Evolutionary conservation across 352 stramenopile genomes (phyloP).

Genomic region (Peronospora farinosa): DNA sequence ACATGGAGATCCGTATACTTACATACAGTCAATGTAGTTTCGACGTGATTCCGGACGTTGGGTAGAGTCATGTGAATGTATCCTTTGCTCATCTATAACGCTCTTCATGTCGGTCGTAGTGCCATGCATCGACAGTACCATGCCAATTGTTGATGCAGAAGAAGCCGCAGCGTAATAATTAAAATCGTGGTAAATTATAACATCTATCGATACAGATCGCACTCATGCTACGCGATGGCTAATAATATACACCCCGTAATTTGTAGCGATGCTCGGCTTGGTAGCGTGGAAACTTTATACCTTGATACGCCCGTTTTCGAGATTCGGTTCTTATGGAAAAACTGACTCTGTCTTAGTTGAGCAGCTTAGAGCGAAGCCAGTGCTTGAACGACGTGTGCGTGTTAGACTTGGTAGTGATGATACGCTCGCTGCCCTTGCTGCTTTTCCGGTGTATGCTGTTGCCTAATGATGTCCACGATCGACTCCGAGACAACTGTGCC

Average conservation of each 20-base stretch:
- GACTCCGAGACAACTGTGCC: conserved; percentile 23
- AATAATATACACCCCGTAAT: conserved; percentile 27
- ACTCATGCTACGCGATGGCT: conserved; percentile 3
- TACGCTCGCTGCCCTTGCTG: conserved; percentile 32
- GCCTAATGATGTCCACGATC: conserved; percentile 25
- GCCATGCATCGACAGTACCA: neutral
- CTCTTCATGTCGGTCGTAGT: conserved; percentile 5
- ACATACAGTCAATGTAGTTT: neutral
- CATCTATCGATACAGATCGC: conserved; percentile 30
- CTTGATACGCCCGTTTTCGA: conserved; percentile 14
- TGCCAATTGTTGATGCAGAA: conserved; percentile 9
- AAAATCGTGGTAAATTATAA: conserved; percentile 36
- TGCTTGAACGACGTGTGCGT: conserved; percentile 65
- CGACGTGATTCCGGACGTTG: conserved; percentile 1
- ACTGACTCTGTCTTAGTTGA: conserved; percentile 28
- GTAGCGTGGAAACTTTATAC: conserved; percentile 8
- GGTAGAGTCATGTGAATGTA: conserved; percentile 19
- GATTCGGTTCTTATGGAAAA: conserved; percentile 13
- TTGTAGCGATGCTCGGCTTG: neutral
- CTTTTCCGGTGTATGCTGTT: conserved; percentile 25
- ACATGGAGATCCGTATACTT: conserved; percentile 17
- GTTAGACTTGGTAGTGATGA: conserved; percentile 63
- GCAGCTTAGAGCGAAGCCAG: conserved; percentile 61
- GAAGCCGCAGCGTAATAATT: conserved; percentile 19
- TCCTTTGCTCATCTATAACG: conserved; percentile 18